Conservation (phyloP, 805 yeast species). For the Starmerella asiatica region DNA sequence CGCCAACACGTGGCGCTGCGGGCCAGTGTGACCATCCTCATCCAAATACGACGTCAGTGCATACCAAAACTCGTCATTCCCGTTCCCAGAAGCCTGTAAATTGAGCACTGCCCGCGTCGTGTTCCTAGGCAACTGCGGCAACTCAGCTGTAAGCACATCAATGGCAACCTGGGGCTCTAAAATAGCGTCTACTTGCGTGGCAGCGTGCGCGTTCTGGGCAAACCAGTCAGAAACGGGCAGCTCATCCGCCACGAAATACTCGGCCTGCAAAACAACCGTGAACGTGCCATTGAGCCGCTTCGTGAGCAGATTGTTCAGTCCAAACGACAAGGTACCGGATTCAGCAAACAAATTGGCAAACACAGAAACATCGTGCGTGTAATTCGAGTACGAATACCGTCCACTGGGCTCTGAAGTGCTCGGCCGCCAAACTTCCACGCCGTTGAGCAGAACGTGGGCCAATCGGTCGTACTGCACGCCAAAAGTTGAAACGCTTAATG, state of each 20-base stretch:
- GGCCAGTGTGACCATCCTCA: constrained; percentile 7
- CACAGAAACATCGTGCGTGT: constrained; percentile 51
- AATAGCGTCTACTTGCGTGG: neutral
- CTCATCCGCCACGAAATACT: constrained; percentile 33
- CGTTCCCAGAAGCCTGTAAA: constrained; percentile 57
- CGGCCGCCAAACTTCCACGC: constrained; percentile 58
- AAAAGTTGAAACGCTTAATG: constrained; percentile 23
- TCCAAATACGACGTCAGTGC: constrained; percentile 20
- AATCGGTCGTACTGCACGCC: constrained; percentile 31
- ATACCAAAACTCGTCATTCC: constrained; percentile 76
- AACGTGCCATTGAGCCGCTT: constrained; percentile 48
- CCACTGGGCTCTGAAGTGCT: constrained; percentile 63
- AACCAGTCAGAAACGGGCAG: constrained; percentile 11
- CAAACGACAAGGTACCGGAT: constrained; percentile 35
- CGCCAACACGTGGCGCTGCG: constrained; percentile 42
- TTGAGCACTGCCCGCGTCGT: constrained; percentile 46
- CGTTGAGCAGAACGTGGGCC: constrained; percentile 37
- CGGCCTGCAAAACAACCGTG: constrained; percentile 37
- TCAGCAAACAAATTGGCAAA: constrained; percentile 39
- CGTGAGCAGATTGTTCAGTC: constrained; percentile 47
- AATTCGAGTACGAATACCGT: constrained; percentile 35
- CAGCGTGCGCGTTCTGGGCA: constrained; percentile 3
- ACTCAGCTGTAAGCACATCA: neutral
- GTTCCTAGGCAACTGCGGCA: constrained; percentile 33
- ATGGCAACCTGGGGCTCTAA: constrained; percentile 1